Conservation (phyloP, 2,329 filamentous ascomycete species). For the Diaporthe batatas region DNA sequence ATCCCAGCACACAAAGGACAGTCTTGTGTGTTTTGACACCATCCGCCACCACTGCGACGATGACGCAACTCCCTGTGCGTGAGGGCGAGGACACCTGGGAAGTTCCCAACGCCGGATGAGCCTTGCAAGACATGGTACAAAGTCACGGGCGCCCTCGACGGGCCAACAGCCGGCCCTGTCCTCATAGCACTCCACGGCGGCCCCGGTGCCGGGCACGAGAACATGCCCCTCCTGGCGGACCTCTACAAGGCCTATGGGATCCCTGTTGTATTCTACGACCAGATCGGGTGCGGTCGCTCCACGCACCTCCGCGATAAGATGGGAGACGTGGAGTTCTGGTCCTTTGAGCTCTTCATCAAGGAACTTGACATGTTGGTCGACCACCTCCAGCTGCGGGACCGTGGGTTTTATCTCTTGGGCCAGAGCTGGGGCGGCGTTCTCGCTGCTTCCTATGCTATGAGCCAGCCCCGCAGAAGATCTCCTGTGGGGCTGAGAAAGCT, state of each 20-base stretch:
- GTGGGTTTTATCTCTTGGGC: constrained; percentile 43
- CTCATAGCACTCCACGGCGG: constrained; percentile 54
- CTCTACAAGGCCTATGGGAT: constrained; percentile 40
- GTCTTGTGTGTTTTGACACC: no score
- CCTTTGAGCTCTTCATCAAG: constrained; percentile 45
- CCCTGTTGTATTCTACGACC: constrained; percentile 66
- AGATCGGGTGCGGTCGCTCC: constrained; percentile 62
- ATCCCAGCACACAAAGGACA: background rate
- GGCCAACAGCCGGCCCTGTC: constrained; percentile 8
- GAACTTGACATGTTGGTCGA: constrained; percentile 47
- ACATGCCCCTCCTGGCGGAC: constrained; percentile 48
- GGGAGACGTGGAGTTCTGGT: constrained; percentile 43
- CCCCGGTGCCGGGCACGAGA: constrained; percentile 60
- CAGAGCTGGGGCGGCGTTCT: constrained; percentile 39
- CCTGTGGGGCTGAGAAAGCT: constrained; percentile 43
- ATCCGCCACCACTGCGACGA: background rate
- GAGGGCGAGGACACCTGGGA: constrained; percentile 39
- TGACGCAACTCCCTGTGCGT: constrained; percentile 3
- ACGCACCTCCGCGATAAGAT: constrained; percentile 60
- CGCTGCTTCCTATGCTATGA: constrained; percentile 36
- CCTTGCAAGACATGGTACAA: constrained; percentile 36
- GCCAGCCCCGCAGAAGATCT: constrained; percentile 41
- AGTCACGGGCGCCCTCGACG: constrained; percentile 20
- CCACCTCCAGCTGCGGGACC: constrained; percentile 40
- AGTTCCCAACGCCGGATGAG: constrained; percentile 39